Evolutionary conservation across 2,329 filamentous ascomycete species (phyloP).

Genomic region (Colletotrichum lini): DNA sequence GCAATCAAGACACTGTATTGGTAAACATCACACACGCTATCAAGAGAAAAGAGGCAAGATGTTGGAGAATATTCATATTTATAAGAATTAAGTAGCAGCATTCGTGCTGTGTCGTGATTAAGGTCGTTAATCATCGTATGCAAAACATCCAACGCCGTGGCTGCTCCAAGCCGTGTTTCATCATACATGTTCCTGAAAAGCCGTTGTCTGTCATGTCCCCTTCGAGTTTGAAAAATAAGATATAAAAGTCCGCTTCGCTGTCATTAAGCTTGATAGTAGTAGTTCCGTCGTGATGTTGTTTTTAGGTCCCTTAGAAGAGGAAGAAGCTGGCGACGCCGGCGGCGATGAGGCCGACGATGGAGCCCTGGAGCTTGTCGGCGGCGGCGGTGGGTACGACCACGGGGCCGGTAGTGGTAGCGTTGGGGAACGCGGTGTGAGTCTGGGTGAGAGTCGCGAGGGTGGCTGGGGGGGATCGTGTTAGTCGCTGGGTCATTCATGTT

Average conservation of each 20-base stretch:
- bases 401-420: conserved; percentile 48
- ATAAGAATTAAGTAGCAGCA: conserved; percentile 20
- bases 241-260: neutral
- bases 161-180: conserved; percentile 19
- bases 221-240: neutral
- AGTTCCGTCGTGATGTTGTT: neutral
- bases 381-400: conserved; percentile 51
- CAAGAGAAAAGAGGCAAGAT: neutral
- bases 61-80: neutral
- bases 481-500: neutral
- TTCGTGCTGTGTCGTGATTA: conserved; percentile 23
- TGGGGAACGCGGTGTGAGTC: conserved; percentile 44
- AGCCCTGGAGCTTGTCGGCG: conserved; percentile 47
- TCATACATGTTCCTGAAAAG: conserved; percentile 18
- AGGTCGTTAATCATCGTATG: conserved; percentile 25
- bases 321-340: conserved; percentile 56
- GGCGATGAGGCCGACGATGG: conserved; percentile 53
- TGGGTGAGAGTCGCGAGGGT: conserved; percentile 34
- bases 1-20: neutral
- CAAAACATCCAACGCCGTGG: conserved; percentile 24
- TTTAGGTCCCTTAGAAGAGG: conserved; percentile 47
- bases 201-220: neutral
- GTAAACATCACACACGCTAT: neutral
- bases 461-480: conserved; percentile 18
- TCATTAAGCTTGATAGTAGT: neutral